These are phyloP conservation scores for Ascochyta fabae DNA, from an alignment of 2,329 filamentous ascomycete species.

Conservation along the genomic window DNA sequence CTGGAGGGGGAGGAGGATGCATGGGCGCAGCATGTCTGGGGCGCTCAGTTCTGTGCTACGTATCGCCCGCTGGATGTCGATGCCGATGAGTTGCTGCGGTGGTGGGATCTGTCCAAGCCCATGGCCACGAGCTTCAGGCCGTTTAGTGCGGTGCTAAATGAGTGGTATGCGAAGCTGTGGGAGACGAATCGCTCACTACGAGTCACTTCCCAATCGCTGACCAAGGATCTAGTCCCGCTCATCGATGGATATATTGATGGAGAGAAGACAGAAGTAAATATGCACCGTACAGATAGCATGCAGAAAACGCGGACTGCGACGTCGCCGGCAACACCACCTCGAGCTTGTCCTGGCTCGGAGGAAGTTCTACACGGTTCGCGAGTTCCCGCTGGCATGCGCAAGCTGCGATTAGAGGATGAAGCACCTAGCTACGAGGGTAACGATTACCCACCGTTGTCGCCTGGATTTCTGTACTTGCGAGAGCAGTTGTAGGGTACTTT, in stretches of 20 bases:
- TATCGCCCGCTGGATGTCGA: not conserved
- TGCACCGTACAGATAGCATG: not conserved
- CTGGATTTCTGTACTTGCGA: too few relatives aligned
- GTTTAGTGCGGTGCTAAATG: slow-evolving; percentile 1
- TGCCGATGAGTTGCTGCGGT: too few relatives aligned
- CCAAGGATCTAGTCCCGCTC: not conserved
- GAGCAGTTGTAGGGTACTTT: too few relatives aligned
- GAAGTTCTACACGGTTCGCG: not conserved
- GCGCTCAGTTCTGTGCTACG: not conserved
- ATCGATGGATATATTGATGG: not conserved
- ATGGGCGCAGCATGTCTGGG: not conserved
- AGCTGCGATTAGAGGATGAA: not conserved
- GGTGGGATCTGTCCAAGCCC: not conserved
- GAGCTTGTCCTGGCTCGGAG: not conserved
- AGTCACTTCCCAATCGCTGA: not conserved
- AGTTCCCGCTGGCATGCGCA: not conserved
- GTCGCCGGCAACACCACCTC: not conserved
- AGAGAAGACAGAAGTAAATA: not conserved
- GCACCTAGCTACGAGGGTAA: not conserved
- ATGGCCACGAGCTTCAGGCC: not conserved
- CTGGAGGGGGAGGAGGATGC: not conserved
- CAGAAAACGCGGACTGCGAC: not conserved
- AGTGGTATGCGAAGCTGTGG: slow-evolving; percentile 1
- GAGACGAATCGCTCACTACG: not conserved
- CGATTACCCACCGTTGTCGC: not conserved